A percentile compares a stretch with the other conserved stretches of the same genome.
These are phyloP conservation scores for Annulohypoxylon bovei DNA, from an alignment of 495 filamentous ascomycete species.

Conservation along the genomic window DNA sequence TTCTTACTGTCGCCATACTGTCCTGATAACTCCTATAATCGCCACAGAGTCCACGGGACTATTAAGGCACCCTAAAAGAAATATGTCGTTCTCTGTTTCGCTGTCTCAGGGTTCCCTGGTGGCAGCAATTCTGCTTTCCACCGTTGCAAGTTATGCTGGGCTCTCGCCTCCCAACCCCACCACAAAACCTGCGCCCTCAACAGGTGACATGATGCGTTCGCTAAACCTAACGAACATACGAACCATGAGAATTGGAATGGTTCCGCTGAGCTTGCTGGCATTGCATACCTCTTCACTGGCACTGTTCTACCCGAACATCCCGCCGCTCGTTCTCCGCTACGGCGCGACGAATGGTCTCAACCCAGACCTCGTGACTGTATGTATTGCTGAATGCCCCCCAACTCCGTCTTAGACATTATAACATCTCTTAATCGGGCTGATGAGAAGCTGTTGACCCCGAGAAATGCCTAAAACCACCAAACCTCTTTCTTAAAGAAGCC, in stretches of 20 bases:
- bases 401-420: no score
- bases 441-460: no score
- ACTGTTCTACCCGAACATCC: slow-evolving; percentile 46
- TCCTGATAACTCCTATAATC: neutral
- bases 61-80: neutral
- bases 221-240: slow-evolving; percentile 25
- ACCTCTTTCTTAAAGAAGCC: neutral
- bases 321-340: slow-evolving; percentile 34
- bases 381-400: neutral
- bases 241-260: neutral
- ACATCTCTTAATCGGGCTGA: no score
- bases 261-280: slow-evolving; percentile 26
- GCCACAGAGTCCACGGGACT: neutral
- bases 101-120: slow-evolving; percentile 27
- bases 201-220: slow-evolving; percentile 32
- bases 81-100: neutral
- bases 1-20: neutral
- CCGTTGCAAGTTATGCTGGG: slow-evolving; percentile 27
- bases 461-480: no score
- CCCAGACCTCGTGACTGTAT: slow-evolving; percentile 40
- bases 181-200: slow-evolving; percentile 20
- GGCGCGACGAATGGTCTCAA: slow-evolving; percentile 44
- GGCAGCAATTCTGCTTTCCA: slow-evolving; percentile 20
- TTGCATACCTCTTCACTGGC: slow-evolving; percentile 25
- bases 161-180: slow-evolving; percentile 32